Evolutionary conservation across 2,329 filamentous ascomycete species (phyloP), one percentile per base, ranked within the genome.

Genomic region (Colletotrichum horii): DNA sequence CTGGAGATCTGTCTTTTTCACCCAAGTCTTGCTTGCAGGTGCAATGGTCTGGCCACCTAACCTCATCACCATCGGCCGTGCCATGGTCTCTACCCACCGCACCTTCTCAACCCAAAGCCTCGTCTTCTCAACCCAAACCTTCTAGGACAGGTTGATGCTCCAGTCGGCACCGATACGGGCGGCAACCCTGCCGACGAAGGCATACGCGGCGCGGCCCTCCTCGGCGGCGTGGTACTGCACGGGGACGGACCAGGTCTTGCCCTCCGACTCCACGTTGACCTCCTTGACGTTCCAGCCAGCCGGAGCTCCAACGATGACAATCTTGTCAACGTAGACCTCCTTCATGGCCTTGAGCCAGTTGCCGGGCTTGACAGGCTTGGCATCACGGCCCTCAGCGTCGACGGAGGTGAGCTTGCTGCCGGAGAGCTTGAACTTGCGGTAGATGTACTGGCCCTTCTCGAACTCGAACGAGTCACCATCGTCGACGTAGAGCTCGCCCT

Each of bases 381-480:
- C 83, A 36, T 88, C 87, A 3, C 88, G 88, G 30, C 85, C 84
- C 80, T 91, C 91, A 8, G 94, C 88, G 77, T 97, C 92, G n/a
- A 89, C 89, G 1, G 94, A 96, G 7, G 87, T 87, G n/a, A 98
- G 87, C 1, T 88, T 88, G 19, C 89, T 89, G 75, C 85, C 86
- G 32, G 88, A 86, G 76, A 96, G 94, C 28, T 87, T 87, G 85
- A 99, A 98, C 76, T 88, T 89, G 75, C 96, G 94, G 86, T 98
- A 93, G 79, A 98, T 96, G 84, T 94, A 98, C 77, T 95, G 95
- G 14, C 96, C 96, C 77, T 92, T 88, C 83, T 97, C 89, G 82
- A 95, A 96, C 71, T 98, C 95, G 79, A 96, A 99, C 1, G 94
- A 94, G 84, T 98, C 96, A 64, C 97, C 97, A 79, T 99, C 97